phyloP scores from a whole-genome alignment of 495 filamentous ascomycete species.

The Penicillium maclennaniae region DNA sequence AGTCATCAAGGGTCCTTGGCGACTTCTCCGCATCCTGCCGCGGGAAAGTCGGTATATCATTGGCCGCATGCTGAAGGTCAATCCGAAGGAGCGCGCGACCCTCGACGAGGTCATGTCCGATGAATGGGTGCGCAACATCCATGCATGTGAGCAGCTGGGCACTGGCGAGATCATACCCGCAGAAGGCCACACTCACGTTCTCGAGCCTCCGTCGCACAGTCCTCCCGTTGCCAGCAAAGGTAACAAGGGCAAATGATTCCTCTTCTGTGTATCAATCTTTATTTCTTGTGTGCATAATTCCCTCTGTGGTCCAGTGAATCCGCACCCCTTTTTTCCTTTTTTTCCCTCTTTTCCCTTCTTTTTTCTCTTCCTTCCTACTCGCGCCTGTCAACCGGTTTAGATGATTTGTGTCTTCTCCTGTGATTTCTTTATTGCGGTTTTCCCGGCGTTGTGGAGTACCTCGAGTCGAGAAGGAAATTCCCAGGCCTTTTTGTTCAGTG shows the following conservation, averaged over 20 bases:
- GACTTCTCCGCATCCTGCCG: constrained; percentile 85
- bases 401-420: neutral
- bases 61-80: constrained; percentile 85
- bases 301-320: neutral
- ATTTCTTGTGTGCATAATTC: constrained; percentile 19
- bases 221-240: constrained; percentile 43
- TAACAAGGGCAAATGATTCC: constrained; percentile 31
- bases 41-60: constrained; percentile 88
- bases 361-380: neutral
- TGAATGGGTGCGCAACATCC: constrained; percentile 77
- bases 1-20: constrained; percentile 88
- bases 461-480: neutral
- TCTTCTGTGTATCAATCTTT: constrained; percentile 21
- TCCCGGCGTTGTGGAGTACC: neutral
- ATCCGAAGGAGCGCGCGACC: constrained; percentile 77
- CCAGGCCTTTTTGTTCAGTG: neutral
- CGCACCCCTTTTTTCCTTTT: neutral
- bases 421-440: neutral
- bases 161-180: constrained; percentile 51
- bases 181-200: constrained; percentile 57
- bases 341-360: neutral
- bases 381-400: constrained; percentile 8
- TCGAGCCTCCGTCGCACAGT: constrained; percentile 53
- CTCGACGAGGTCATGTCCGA: constrained; percentile 82
- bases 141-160: constrained; percentile 59